Evolutionary conservation across 441 rosid genomes (phyloP).

Genomic region (Geranium incanum): DNA sequence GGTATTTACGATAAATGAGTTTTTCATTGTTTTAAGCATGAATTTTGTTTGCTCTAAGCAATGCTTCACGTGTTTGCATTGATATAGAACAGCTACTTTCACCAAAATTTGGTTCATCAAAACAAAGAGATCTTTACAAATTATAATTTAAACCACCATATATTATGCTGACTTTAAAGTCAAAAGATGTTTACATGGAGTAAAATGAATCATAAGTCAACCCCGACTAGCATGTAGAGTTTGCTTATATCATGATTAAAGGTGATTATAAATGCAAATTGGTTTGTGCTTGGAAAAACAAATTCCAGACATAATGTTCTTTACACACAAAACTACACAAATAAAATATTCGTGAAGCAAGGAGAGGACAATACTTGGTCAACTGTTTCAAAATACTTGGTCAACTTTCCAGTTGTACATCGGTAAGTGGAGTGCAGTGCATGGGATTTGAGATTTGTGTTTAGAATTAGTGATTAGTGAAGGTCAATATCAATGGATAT

Average conservation of each 20-base stretch:
- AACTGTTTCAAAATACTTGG: no score
- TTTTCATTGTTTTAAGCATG: background rate
- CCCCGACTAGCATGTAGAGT: background rate
- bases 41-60: background rate
- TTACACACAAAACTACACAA: no score
- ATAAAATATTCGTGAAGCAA: no score
- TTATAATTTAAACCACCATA: background rate
- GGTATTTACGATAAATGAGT: background rate
- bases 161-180: slow-evolving; percentile 1
- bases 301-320: no score
- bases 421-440: no score
- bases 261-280: background rate
- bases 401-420: no score
- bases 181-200: background rate
- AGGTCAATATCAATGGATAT: no score
- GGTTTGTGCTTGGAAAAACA: no score
- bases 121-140: background rate
- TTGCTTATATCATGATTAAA: background rate
- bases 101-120: background rate
- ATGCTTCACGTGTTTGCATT: background rate
- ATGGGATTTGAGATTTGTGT: no score
- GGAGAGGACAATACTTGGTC: no score
- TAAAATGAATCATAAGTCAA: background rate
- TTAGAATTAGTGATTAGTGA: no score
- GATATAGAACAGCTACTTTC: background rate